Conservation (phyloP, 495 filamentous ascomycete species). For the Trichoderma gamsii region DNA sequence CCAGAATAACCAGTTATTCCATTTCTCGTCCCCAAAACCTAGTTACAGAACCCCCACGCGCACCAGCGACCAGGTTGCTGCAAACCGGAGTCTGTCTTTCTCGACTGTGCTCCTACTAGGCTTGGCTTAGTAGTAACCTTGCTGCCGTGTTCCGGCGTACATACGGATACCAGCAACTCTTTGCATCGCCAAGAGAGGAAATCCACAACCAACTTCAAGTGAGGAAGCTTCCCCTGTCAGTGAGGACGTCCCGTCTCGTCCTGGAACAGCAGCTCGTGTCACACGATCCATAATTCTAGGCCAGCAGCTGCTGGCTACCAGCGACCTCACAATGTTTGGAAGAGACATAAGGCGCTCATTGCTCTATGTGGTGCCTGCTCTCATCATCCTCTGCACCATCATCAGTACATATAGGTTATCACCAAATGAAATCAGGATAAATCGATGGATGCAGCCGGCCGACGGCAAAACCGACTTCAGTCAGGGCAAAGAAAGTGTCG, state of each 20-base stretch:
- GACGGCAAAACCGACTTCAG: background rate
- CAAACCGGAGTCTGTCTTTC: background rate
- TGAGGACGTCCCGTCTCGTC: background rate
- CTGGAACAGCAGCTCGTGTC: background rate
- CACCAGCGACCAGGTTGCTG: background rate
- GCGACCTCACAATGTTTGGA: constrained; percentile 25
- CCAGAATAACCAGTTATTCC: background rate
- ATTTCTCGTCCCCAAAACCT: background rate
- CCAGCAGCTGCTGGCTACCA: constrained; percentile 1
- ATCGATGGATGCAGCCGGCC: background rate
- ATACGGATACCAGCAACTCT: background rate
- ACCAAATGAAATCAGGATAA: background rate
- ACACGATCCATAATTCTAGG: background rate
- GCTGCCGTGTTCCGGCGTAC: background rate
- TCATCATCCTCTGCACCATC: background rate
- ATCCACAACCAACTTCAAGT: background rate
- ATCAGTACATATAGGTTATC: background rate
- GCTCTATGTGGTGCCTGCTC: constrained; percentile 24
- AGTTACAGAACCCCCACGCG: background rate
- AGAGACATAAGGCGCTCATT: constrained; percentile 28
- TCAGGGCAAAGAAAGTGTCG: background rate
- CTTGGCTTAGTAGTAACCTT: background rate
- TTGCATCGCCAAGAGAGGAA: background rate
- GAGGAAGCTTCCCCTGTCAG: background rate
- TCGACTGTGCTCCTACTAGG: background rate